phyloP scores from a whole-genome alignment of 2,329 filamentous ascomycete genomes.

The Exophiala alcalophila region DNA sequence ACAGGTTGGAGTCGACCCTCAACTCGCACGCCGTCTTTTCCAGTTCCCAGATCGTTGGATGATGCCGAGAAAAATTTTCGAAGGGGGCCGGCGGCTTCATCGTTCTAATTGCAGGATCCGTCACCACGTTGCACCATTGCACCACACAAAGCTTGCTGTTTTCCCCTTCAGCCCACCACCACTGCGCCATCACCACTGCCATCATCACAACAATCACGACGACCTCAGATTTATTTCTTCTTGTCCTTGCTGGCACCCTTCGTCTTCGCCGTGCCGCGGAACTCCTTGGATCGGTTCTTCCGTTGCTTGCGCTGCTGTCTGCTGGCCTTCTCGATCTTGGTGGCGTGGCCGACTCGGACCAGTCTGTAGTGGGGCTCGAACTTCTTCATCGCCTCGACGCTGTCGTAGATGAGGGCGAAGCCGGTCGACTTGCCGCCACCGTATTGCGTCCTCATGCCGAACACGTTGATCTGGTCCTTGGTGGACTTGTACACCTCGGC shows the following conservation, averaged over 20 bases:
- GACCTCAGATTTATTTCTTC: slow-evolving; percentile 60
- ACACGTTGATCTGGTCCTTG: slow-evolving; percentile 97
- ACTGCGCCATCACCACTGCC: slow-evolving; percentile 13
- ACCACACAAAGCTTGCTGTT: no score
- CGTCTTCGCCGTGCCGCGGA: slow-evolving; percentile 96
- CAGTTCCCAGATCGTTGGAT: no score
- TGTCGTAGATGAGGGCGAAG: slow-evolving; percentile 98
- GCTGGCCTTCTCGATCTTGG: slow-evolving; percentile 94
- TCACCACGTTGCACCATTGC: no score
- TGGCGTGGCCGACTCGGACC: slow-evolving; percentile 85
- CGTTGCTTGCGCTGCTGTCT: slow-evolving; percentile 99
- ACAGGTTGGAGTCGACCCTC: no score
- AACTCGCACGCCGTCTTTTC: no score
- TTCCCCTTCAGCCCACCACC: slow-evolving; percentile 11
- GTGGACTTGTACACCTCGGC: slow-evolving; percentile 94
- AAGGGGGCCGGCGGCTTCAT: no score
- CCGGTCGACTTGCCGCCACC: slow-evolving; percentile 99
- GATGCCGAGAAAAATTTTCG: no score
- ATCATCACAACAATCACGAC: slow-evolving; percentile 22
- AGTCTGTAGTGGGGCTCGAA: slow-evolving; percentile 99
- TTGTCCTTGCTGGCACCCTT: slow-evolving; percentile 94
- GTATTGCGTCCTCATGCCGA: slow-evolving; percentile 97
- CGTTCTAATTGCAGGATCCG: no score
- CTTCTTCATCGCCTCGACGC: slow-evolving; percentile 97
- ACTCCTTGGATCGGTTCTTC: slow-evolving; percentile 99